phyloP scores from a whole-genome alignment of 2,329 filamentous ascomycete genomes.

The Pezicula neosporulosa region DNA sequence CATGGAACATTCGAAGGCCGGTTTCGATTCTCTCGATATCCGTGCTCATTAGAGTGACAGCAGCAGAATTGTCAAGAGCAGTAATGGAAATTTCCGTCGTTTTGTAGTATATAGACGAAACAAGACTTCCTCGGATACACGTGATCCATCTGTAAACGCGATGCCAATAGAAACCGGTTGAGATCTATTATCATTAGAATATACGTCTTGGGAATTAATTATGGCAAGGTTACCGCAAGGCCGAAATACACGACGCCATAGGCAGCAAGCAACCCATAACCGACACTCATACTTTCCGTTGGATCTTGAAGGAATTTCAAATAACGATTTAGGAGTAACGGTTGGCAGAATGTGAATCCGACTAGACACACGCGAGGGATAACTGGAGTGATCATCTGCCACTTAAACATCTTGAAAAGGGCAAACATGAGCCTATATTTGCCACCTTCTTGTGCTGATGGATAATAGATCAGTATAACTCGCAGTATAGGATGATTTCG shows the following conservation, averaged over 20 bases:
- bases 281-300: slow-evolving; percentile 22
- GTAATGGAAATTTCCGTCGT: slow-evolving; percentile 27
- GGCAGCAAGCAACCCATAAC: slow-evolving; percentile 38
- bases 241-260: slow-evolving; percentile 38
- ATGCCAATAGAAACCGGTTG: slow-evolving; percentile 31
- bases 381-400: slow-evolving; percentile 29
- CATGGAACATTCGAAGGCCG: slow-evolving; percentile 28
- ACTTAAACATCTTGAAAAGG: slow-evolving; percentile 23
- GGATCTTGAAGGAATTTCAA: slow-evolving; percentile 29
- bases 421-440: slow-evolving; percentile 3
- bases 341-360: slow-evolving; percentile 41
- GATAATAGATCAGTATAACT: background rate
- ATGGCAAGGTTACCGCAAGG: slow-evolving; percentile 31
- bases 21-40: slow-evolving; percentile 37
- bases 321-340: slow-evolving; percentile 37
- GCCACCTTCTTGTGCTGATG: background rate
- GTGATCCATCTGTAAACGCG: slow-evolving; percentile 32
- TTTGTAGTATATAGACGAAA: slow-evolving; percentile 28
- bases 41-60: slow-evolving; percentile 39
- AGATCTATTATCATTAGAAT: slow-evolving; percentile 11
- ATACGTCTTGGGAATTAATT: background rate
- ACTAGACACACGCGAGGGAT: slow-evolving; percentile 34
- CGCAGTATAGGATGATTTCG: background rate
- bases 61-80: slow-evolving; percentile 28
- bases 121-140: slow-evolving; percentile 28